Conservation (phyloP, 129 eudicot genomes). For the Erigeron canadensis region DNA sequence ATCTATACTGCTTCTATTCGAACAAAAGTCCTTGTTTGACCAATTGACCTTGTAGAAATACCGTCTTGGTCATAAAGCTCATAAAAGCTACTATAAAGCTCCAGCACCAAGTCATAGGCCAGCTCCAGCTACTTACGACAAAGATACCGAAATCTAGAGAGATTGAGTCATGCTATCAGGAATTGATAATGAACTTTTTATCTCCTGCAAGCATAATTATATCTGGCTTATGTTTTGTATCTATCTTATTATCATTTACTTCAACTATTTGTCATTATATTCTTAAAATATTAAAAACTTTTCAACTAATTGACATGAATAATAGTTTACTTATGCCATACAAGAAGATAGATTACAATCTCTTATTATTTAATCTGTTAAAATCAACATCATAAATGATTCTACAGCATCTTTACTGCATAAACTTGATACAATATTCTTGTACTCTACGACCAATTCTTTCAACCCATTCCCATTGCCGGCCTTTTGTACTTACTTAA, state of each 20-base stretch:
- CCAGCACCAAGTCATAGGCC: too few species aligned
- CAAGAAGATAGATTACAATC: conserved; percentile 32
- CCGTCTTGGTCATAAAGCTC: too few species aligned
- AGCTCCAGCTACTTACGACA: too few species aligned
- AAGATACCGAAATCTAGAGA: conserved; percentile 20
- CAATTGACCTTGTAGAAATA: too few species aligned
- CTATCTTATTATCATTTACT: neutral
- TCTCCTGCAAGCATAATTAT: conserved; percentile 17
- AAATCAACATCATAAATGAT: conserved; percentile 27
- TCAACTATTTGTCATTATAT: conserved; percentile 19
- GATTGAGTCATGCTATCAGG: conserved; percentile 13
- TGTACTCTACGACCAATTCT: conserved; percentile 28
- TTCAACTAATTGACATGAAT: conserved; percentile 19
- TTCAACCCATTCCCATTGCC: conserved; percentile 27
- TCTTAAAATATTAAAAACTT: conserved; percentile 3
- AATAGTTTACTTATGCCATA: conserved; percentile 15
- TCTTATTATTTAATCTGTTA: neutral
- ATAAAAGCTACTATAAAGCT: too few species aligned
- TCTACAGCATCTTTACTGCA: conserved; percentile 34
- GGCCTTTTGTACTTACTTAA: conserved; percentile 30
- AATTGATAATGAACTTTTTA: neutral
- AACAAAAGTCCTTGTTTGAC: too few species aligned
- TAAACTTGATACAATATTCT: conserved; percentile 33
- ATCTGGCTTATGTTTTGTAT: conserved; percentile 17
- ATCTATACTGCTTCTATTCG: too few species aligned